These are phyloP conservation scores for Lepidium sativum DNA, from an alignment of 345 rosid species.

Conservation along the genomic window DNA sequence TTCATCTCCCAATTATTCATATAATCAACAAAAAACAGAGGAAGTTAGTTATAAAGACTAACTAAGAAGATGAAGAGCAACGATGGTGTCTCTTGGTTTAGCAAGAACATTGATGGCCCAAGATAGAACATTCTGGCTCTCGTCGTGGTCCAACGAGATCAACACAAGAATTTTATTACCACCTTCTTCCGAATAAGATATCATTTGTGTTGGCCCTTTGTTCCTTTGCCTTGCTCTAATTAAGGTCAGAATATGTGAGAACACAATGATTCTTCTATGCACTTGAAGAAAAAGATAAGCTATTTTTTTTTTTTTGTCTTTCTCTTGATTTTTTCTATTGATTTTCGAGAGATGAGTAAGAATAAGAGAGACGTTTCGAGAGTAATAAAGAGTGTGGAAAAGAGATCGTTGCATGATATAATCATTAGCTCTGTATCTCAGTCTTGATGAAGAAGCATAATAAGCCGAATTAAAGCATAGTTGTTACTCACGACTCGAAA, in stretches of 20 bases:
- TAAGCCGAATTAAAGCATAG: constrained; percentile 5
- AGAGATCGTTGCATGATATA: constrained; percentile 25
- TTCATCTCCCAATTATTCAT: not conserved
- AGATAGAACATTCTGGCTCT: constrained; percentile 55
- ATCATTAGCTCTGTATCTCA: constrained; percentile 41
- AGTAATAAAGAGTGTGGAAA: constrained; percentile 23
- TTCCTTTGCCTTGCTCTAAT: not conserved
- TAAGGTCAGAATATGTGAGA: not conserved
- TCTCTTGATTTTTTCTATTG: not conserved
- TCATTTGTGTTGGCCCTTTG: constrained; percentile 30
- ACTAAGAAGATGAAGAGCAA: constrained; percentile 79
- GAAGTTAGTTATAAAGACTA: constrained; percentile 3
- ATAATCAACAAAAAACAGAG: not conserved
- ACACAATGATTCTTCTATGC: constrained; percentile 18
- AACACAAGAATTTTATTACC: constrained; percentile 62
- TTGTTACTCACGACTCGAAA: not conserved
- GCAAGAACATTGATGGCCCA: constrained; percentile 85
- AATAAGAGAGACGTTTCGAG: constrained; percentile 15
- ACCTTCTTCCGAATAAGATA: constrained; percentile 23
- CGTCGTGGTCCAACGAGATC: constrained; percentile 50
- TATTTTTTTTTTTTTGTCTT: not conserved
- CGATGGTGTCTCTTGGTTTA: constrained; percentile 54
- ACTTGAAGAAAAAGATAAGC: constrained; percentile 17
- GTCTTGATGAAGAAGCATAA: constrained; percentile 60
- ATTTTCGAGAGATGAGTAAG: constrained; percentile 1